phyloP scores from a whole-genome alignment of 202 grass and related monocot species.

The Elaeis oleifera region DNA sequence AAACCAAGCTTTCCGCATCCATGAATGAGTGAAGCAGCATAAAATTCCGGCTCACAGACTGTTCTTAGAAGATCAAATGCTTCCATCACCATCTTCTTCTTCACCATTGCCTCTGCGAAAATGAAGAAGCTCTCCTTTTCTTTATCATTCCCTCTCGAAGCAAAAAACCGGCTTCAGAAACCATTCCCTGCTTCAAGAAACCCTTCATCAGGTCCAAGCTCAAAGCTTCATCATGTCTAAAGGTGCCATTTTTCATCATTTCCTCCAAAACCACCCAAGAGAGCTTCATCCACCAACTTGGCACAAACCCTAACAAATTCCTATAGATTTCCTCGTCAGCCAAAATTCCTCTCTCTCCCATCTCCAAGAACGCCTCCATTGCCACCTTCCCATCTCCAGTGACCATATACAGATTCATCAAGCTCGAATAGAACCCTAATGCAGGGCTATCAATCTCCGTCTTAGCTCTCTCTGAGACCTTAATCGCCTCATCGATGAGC shows the following conservation, averaged over 20 bases:
- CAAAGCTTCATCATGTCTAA: neutral
- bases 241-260: neutral
- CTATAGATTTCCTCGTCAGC: too few relatives aligned
- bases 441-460: too few relatives aligned
- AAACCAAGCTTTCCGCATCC: neutral
- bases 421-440: too few relatives aligned
- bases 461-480: too few relatives aligned
- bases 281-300: neutral
- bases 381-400: too few relatives aligned
- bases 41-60: neutral
- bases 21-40: neutral
- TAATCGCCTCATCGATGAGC: too few relatives aligned
- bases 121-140: neutral
- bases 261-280: neutral
- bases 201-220: neutral
- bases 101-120: neutral
- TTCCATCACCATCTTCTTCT: neutral
- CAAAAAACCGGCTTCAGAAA: neutral
- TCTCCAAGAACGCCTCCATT: too few relatives aligned
- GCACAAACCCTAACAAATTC: too few relatives aligned
- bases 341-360: too few relatives aligned
- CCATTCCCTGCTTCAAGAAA: slow-evolving; percentile 3
- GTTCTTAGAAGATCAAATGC: neutral
- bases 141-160: neutral
- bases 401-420: too few relatives aligned